Base-by-base conservation (phyloP, 306 rosid genomes). In the Prinsepia uniflora region DNA sequence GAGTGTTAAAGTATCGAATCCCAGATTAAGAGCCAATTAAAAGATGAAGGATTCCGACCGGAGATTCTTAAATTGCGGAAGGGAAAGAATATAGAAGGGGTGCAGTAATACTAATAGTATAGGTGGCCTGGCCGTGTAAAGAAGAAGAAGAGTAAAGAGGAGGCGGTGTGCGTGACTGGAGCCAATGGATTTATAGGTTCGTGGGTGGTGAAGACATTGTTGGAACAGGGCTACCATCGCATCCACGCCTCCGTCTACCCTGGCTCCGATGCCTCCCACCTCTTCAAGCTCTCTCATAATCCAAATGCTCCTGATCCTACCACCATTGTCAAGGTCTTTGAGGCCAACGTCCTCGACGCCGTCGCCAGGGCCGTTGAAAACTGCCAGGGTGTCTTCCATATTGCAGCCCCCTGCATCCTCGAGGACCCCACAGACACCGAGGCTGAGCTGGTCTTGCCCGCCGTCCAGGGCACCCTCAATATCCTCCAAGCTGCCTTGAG, bases 161-260 rank as follows among this genome's bases (percentile, higher is more conserved):
- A 53, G 18, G 65, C 79, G 0, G 92, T 92, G 3, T 92, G 96
- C 80, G 91, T 90, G 3, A 90, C 96, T 46, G 96, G 96, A 53
- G 98, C 89, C 20, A 90, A 88, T 68, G 98, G 98, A 6, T 93
- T 90, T 90, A 90, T 90, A 67, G 98, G 96, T 3, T 82, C 96
- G 0, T 88, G 93, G 96, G 42, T 88, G n/a, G 79, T 90, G 5
- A 78, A 68, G 65, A 86, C 89, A 61, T 86, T 93, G 6, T 59
- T 93, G 17, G 76, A 86, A 0, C 71, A 82, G 0, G 86, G 86
- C 78, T 90, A 93, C 80, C 41, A 78, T 17, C 43, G 57, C 73
- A 86, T 93, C 74, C 93, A 93, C 79, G 96, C 92, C 59, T 48
- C 91, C 60, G 41, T 88, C 71, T 84, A 76, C 81, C 98, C 96